Conservation (phyloP, 305 asterid genomes). For the Fraxinus ornus region DNA sequence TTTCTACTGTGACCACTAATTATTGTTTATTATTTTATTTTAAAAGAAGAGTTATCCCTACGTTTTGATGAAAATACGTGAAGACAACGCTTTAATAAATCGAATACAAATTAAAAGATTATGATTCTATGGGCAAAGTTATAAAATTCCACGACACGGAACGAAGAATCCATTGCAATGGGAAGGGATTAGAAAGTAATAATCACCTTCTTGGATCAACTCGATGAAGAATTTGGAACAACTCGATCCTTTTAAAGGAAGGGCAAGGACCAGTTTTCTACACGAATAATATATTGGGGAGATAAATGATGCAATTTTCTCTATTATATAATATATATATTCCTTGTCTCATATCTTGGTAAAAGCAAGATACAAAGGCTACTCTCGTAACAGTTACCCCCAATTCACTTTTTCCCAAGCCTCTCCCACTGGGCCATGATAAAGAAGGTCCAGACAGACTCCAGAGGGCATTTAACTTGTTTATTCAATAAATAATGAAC, state of each 20-base stretch:
- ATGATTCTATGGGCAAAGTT: not conserved
- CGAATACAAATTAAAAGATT: not conserved
- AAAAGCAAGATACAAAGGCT: not conserved
- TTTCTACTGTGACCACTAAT: not conserved
- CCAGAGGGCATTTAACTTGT: not conserved
- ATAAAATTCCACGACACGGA: not conserved
- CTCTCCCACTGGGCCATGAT: not conserved
- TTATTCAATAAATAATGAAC: not conserved
- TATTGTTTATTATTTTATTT: not conserved
- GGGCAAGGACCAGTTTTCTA: not conserved
- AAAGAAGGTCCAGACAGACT: not conserved
- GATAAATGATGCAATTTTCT: not conserved
- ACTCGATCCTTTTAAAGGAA: not conserved
- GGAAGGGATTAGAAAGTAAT: not conserved
- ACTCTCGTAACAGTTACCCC: not conserved
- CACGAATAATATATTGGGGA: not conserved
- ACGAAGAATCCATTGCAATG: not conserved
- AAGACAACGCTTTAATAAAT: not conserved
- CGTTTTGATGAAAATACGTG: not conserved
- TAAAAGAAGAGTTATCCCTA: not conserved
- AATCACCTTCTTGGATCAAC: not conserved
- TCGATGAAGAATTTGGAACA: not conserved
- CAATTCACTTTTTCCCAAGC: not conserved
- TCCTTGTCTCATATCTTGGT: not conserved
- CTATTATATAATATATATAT: not conserved